Evolutionary conservation across 2,329 filamentous ascomycete species (phyloP), one percentile per base, ranked within the genome.

Genomic region (Colletotrichum tofieldiae): DNA sequence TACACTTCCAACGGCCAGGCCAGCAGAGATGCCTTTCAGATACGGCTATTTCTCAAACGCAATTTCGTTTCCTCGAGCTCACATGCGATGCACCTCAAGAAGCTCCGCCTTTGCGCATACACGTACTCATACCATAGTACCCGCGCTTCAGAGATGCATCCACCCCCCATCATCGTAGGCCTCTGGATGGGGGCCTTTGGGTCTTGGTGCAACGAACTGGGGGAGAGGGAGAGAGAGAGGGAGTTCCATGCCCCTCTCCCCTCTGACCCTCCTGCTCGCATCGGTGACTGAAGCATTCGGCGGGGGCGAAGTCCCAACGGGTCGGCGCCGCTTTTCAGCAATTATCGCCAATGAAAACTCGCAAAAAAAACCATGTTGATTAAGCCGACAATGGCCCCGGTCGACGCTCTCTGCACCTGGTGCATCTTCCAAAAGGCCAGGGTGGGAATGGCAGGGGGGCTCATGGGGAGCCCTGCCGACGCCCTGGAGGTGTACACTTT

Each of bases 261-360:
- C 54, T 52, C 14, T 26, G 29, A 18, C 52, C 54, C 14, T 23
- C 23, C 18, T 32, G 32, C 47, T 47, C 55, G 41, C 64, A 62
- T 71, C 68, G 56, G 39, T 63, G 58, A 64, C 43, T 47, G 59
- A 69, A 60, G 54, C n/a, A 26, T 54, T 47, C 37, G 67, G 68
- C 39, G 61, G 52, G 58, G 41, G 37, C 54, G 47, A 65, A 73
- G 70, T 70, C 39, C 67, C 66, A 71, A 47, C 35, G 68, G 26
- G 55, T 61, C 55, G 55, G 66, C 67, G 55, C 67, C 71, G 67
- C 66, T 76, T 77, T 79, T 74, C 75, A 37, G 35, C 65, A 78
- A 77, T 81, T 77, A 71, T 64, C 71, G 68, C 82, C 82, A 84
- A 84, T 84, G 66, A 75, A 75, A 78, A 75, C 75, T 72, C 75